A percentile compares a stretch with the other conserved stretches of the same genome.
Conservation (phyloP, 2,329 filamentous ascomycete species). For the Alternaria burnsii region DNA sequence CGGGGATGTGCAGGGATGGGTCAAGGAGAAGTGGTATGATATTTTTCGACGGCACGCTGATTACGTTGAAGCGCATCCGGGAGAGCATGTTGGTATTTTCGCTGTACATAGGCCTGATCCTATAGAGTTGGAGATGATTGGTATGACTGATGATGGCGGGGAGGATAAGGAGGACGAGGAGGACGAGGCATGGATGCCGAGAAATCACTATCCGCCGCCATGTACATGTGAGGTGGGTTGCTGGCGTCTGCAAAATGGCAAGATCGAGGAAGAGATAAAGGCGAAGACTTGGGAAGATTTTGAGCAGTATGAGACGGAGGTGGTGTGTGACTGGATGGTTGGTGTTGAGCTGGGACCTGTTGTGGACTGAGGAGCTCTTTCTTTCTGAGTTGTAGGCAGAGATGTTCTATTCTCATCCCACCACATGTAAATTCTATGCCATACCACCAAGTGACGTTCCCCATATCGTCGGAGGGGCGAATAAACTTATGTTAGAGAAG, state of each 20-base stretch:
- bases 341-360: not conserved
- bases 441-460: no score
- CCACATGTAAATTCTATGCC: no score
- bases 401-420: no score
- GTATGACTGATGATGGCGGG: not conserved
- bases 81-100: not conserved
- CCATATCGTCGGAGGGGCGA: no score
- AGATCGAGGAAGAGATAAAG: not conserved
- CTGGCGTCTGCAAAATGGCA: not conserved
- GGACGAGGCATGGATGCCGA: not conserved
- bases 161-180: not conserved
- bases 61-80: not conserved
- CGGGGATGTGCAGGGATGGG: slow-evolving; percentile 27
- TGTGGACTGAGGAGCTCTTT: no score
- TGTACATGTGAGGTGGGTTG: slow-evolving; percentile 1
- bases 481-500: no score
- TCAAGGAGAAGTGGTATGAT: slow-evolving; percentile 24
- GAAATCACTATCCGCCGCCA: not conserved
- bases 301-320: not conserved
- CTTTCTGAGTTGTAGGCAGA: no score
- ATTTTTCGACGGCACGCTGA: slow-evolving; percentile 8
- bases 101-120: slow-evolving; percentile 2
- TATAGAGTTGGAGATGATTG: not conserved
- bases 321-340: not conserved
- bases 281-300: not conserved